Evolutionary conservation across 2,329 filamentous ascomycete genomes (phyloP), one percentile per base, ranked within the genome.

Genomic region (Sordariomycetes sp.): DNA sequence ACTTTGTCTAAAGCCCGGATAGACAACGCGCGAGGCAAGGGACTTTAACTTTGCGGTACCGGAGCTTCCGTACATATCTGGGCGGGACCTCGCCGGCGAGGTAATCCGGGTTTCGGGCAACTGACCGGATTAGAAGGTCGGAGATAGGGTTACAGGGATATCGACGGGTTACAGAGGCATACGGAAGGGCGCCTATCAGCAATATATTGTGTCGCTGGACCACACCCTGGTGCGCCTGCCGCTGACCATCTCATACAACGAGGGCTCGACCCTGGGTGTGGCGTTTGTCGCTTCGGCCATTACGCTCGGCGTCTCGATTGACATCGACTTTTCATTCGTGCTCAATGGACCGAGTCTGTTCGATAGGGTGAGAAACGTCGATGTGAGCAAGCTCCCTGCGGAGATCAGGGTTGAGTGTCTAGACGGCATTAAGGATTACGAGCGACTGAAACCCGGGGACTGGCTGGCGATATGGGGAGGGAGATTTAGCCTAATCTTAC

Each of bases 401-500:
- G 87, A 90, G 64, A 79, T 89, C 7, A 69, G 76, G 2, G 65
- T 74, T 4, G 86, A 90, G 65, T 85, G 82, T 58, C 74, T 87
- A n/a, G 66, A 74, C 0, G 75, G 77, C 0, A 80, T 86, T 6
- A 12, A 42, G 13, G 61, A 65, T 0, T 64, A 70, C 1, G 63
- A 66, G 60, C 72, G 82, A 10, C 78, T 82, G 1, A 72, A 72
- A 50, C 62, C 69, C 0, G 85, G 84, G 0, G 86, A 90, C 59
- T 90, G 85, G 80, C 69, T 90, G 45, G 82, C 81, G 1, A 80
- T 90, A 53, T 90, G 87, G 86, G 87, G 87, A 58, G 87, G 81
- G 64, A 72, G 62, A 25, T 7, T 56, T 42, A 28, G n/a, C 15
- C 54, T 15, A 22, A 10, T 15, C 36, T 22, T 22, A 7, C 7